Conservation (phyloP, 108 stramenopile species). For the Fistulifera pelliculosa region DNA sequence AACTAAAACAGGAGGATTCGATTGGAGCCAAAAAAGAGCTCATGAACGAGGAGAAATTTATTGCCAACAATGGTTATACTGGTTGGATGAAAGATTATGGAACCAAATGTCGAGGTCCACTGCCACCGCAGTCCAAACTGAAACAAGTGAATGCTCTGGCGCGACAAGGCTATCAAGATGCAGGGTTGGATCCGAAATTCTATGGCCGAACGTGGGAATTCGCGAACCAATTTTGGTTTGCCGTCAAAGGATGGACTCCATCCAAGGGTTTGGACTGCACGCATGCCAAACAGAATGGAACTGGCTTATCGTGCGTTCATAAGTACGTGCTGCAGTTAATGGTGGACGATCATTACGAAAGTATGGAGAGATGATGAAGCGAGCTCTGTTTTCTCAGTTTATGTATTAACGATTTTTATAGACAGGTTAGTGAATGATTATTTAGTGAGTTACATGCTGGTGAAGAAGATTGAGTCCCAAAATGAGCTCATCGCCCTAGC, state of each 20-base stretch:
- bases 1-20: constrained; percentile 5
- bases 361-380: too few relatives aligned
- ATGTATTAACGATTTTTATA: too few relatives aligned
- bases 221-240: constrained; percentile 3
- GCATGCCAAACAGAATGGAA: background rate
- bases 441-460: too few relatives aligned
- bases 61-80: constrained; percentile 1
- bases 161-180: constrained; percentile 1
- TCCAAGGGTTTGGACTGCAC: constrained; percentile 4
- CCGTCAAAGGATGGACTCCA: background rate
- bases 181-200: background rate
- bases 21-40: background rate
- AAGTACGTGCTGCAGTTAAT: background rate
- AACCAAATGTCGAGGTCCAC: background rate
- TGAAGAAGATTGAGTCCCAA: too few relatives aligned
- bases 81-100: constrained; percentile 7
- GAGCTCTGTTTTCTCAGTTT: too few relatives aligned
- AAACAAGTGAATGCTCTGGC: background rate
- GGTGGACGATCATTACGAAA: constrained; percentile 1
- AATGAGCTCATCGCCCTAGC: too few relatives aligned
- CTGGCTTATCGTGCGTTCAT: background rate
- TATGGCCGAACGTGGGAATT: constrained; percentile 7
- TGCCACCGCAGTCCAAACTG: background rate
- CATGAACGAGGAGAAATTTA: constrained; percentile 1
- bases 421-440: too few relatives aligned